These are phyloP conservation scores for Lachancea mirantina DNA, from an alignment of 805 yeast species.

Conservation along the genomic window DNA sequence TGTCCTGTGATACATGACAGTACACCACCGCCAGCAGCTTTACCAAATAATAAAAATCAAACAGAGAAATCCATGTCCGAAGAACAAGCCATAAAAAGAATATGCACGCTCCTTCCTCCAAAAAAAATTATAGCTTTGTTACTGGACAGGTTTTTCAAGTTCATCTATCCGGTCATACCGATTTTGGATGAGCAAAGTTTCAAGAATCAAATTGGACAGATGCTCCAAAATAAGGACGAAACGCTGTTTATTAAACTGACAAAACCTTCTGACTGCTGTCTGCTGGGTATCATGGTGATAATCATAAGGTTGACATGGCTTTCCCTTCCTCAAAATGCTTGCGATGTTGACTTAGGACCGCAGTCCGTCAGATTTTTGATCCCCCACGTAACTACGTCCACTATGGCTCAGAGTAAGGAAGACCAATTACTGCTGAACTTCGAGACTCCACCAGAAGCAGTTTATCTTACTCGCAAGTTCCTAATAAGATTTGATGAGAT, in stretches of 20 bases:
- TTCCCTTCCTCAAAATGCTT: conserved; percentile 41
- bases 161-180: conserved; percentile 59
- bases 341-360: conserved; percentile 27
- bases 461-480: conserved; percentile 24
- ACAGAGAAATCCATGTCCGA: no score
- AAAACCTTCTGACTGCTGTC: conserved; percentile 35
- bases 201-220: conserved; percentile 28
- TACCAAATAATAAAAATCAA: conserved; percentile 1
- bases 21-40: conserved; percentile 12
- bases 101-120: conserved; percentile 43
- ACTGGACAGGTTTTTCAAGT: conserved; percentile 51
- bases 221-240: conserved; percentile 19
- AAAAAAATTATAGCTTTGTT: conserved; percentile 49
- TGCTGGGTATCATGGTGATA: conserved; percentile 44
- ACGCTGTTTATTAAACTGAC: conserved; percentile 22
- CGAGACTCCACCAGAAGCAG: conserved; percentile 26
- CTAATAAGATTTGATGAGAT: conserved; percentile 30
- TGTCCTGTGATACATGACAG: conserved; percentile 24
- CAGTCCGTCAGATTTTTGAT: conserved; percentile 14
- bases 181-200: conserved; percentile 49
- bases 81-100: conserved; percentile 23
- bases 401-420: conserved; percentile 23
- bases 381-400: conserved; percentile 17
- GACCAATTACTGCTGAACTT: conserved; percentile 23
- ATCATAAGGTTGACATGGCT: conserved; percentile 50